Evolutionary conservation across 257 asterid genomes (phyloP).

Genomic region (Nicotiana attenuata): DNA sequence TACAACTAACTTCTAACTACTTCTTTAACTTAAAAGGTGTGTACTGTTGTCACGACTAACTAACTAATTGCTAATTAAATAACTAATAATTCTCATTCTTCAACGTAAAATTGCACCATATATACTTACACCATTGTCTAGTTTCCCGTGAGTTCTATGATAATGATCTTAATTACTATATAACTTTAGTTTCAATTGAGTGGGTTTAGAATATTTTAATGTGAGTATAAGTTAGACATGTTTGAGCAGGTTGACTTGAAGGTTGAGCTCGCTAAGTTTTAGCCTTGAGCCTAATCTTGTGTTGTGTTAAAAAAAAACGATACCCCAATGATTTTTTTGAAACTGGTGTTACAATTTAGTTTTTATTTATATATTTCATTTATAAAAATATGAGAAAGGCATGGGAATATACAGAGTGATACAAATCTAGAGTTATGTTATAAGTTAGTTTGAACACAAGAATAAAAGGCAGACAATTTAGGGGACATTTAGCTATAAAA

Average conservation of each 20-base stretch:
- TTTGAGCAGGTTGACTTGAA: background rate
- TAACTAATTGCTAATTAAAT: too few species aligned
- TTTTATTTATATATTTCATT: background rate
- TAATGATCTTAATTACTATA: background rate
- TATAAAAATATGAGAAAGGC: background rate
- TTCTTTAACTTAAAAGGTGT: too few species aligned
- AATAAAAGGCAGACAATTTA: background rate
- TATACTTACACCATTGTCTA: too few species aligned
- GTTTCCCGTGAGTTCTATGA: too few species aligned
- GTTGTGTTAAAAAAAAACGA: too few species aligned
- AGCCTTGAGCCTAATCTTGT: too few species aligned
- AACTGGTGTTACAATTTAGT: too few species aligned
- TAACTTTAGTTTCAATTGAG: background rate
- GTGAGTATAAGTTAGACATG: background rate
- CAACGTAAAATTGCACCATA: too few species aligned
- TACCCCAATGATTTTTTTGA: too few species aligned
- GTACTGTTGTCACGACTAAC: too few species aligned
- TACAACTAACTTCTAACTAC: too few species aligned
- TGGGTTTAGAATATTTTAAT: background rate
- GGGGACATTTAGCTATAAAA: background rate
- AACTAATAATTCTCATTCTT: too few species aligned
- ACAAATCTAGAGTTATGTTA: background rate
- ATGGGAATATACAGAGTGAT: background rate
- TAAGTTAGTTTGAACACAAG: slow-evolving; percentile 1
- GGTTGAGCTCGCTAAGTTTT: background rate